Conservation (phyloP, 805 yeast species). For the Saccharomycopsis sp. region DNA sequence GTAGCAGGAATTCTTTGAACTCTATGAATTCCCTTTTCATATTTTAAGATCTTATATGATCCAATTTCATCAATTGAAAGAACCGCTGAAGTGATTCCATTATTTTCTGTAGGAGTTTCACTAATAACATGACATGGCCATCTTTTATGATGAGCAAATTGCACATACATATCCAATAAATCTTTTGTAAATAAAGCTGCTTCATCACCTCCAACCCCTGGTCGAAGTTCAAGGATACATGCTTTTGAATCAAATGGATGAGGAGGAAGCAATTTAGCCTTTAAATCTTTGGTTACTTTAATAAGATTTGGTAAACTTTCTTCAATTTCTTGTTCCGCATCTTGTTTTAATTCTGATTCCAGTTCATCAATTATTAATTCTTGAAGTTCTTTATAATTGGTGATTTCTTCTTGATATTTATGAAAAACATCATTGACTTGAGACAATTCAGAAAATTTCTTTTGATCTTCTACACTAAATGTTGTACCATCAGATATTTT, state of each 20-base stretch:
- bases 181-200: slow-evolving; percentile 83
- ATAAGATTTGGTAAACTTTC: slow-evolving; percentile 35
- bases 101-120: slow-evolving; percentile 44
- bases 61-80: slow-evolving; percentile 66
- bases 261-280: slow-evolving; percentile 58
- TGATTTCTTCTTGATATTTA: slow-evolving; percentile 27
- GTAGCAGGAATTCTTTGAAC: slow-evolving; percentile 93
- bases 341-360: slow-evolving; percentile 41
- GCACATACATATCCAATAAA: slow-evolving; percentile 69
- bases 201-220: slow-evolving; percentile 95
- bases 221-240: slow-evolving; percentile 75
- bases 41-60: slow-evolving; percentile 59
- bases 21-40: slow-evolving; percentile 92
- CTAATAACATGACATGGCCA: slow-evolving; percentile 65
- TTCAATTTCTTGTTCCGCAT: slow-evolving; percentile 53
- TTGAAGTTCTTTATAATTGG: slow-evolving; percentile 27
- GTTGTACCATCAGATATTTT: slow-evolving; percentile 31
- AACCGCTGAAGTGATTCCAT: slow-evolving; percentile 69
- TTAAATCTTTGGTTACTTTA: slow-evolving; percentile 34
- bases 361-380: slow-evolving; percentile 32
- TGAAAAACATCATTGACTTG: slow-evolving; percentile 32
- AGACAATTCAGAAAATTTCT: slow-evolving; percentile 35
- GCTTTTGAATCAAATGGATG: slow-evolving; percentile 68
- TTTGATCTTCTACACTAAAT: slow-evolving; percentile 40
- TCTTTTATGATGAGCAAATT: slow-evolving; percentile 48